Evolutionary conservation across 2,329 filamentous ascomycete genomes (phyloP), one percentile per base, ranked within the genome.

Genomic region (Alternaria ventricosa): DNA sequence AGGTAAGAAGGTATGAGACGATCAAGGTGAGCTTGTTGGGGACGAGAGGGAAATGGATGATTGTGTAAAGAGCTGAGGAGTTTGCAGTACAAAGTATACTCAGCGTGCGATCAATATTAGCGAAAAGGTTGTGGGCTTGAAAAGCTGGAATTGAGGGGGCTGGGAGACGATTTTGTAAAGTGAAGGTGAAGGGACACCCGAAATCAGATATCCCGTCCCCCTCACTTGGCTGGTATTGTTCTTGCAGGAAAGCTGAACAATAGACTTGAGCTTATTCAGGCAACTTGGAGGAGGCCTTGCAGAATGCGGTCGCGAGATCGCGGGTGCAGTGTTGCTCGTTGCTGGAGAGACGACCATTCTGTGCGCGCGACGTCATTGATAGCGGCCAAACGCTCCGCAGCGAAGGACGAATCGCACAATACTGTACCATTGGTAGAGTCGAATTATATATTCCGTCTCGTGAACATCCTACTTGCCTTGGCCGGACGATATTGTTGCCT

Each of bases 131-230:
- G 57, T 22, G 20, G 43, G 25, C 44, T 27, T 23, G 30, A 58
- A 57, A 45, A 49, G 15, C 55, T 36, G 27, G 7, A 63, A 65
- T 61, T 25, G 54, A 60, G 53, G 63, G 15, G 66, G 61, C 51
- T 67, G 58, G 63, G 47, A 57, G 22, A 49, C 57, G 30, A 55
- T 44, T 47, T 45, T 28, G 12, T 20, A 13, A 49, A 43, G 57
- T 65, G 64, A 64, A 68, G 58, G 67, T 71, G 70, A 71, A 60
- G 61, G 57, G 50, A 67, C 55, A 41, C 53, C 45, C 53, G 27
- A 47, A 23, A 57, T 33, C 36, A 44, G 57, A 30, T 43, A 58
- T 49, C 50, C 59, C 57, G 57, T 53, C 62, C 46, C 59, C 58
- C 53, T 49, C 33, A 30, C 55, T 9, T 33, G 30, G 59, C 57